Base-by-base conservation (phyloP, 2,329 filamentous ascomycete genomes). In the Aspergillus fructus region DNA sequence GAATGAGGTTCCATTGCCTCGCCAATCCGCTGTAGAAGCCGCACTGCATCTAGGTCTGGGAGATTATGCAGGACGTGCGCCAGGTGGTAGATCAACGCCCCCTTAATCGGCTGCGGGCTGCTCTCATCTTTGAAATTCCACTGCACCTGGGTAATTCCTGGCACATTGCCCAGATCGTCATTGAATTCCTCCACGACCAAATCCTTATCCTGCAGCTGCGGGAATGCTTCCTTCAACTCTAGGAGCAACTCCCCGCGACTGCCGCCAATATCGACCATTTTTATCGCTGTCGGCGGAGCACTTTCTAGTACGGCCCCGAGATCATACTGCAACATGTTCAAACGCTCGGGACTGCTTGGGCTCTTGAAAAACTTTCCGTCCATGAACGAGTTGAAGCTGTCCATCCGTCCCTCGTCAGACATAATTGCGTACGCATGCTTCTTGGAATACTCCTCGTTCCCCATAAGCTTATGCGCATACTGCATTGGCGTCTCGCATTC, bases 381-480 rank as follows among this genome's bases (percentile, higher is more conserved):
- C 73, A 75, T 75, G 58, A 76, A 74, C 17, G 61, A 54, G 39
- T 75, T 75, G 49, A 75, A 75, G 49, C 71, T 74, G 23, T 68
- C 68, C 71, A 75, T 74, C 7, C 73, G 71, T n/a, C 70, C 70
- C 53, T 72, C 65, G 1, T 54, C 56, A 9, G 68, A 65, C 71
- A 75, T 74, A 5, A 75, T 74, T 0, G 67, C 66, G 47, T 75
- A 75, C 1, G 71, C 69, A 51, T 75, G 73, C 37, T 70, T 59
- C 2, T 66, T 58, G 3, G 69, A 63, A 7, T 74, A 64, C 2
- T 64, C 54, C 1, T 69, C 53, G 12, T 72, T 53, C 1, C 72
- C 73, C 59, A 73, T 68, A 1, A 68, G 56, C 34, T 63, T 61
- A 55, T 74, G 71, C 4, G 70, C 72, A 46, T 73, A 69, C 48